phyloP scores from a whole-genome alignment of 352 stramenopile genomes.

The Pythium rhizo-oryzae region DNA sequence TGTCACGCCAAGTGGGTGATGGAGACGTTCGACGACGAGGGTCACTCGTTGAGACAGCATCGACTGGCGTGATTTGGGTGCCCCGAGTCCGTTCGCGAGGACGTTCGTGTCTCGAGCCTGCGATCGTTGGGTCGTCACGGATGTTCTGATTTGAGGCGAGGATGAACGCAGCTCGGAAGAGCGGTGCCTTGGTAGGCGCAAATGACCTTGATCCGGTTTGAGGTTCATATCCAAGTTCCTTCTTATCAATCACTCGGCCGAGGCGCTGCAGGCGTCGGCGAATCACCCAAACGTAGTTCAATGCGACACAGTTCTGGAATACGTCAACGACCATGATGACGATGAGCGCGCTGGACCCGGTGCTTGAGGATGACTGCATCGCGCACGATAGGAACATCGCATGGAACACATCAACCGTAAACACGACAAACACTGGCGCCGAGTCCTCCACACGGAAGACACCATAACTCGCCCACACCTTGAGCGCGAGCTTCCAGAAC shows the following conservation, averaged over 20 bases:
- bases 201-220: no score
- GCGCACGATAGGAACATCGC: constrained; percentile 18
- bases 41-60: no score
- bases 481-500: constrained; percentile 10
- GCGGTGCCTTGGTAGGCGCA: no score
- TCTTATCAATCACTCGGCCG: background rate
- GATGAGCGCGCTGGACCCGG: background rate
- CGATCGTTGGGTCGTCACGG: background rate
- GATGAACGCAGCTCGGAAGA: background rate
- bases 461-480: constrained; percentile 8
- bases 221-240: no score
- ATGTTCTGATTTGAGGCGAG: background rate
- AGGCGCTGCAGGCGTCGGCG: background rate
- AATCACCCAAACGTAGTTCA: background rate
- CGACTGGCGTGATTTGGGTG: no score
- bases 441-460: constrained; percentile 14
- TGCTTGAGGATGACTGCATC: constrained; percentile 19
- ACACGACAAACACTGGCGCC: constrained; percentile 15
- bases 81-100: no score
- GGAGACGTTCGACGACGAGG: no score
- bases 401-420: constrained; percentile 25
- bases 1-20: no score
- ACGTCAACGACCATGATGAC: constrained; percentile 15
- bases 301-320: constrained; percentile 1
- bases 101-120: background rate